Conservation (phyloP, 2,329 filamentous ascomycete genomes). For the Biscogniauxia mediterranea region DNA sequence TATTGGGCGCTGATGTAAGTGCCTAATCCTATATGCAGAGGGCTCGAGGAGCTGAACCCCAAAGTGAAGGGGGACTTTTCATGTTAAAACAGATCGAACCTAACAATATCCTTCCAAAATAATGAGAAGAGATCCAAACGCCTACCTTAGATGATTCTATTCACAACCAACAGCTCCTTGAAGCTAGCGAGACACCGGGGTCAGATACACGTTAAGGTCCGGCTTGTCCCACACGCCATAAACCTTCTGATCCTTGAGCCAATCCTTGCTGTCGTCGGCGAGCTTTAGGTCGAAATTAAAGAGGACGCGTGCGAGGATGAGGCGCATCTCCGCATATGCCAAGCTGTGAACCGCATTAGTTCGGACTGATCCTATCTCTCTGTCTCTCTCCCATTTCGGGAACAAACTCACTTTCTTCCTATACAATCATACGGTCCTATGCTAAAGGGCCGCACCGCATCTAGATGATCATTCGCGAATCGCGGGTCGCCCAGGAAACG, state of each 20-base stretch:
- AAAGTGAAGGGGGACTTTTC: too few species aligned
- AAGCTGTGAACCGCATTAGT: conserved; percentile 34
- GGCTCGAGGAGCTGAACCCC: too few species aligned
- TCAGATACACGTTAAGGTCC: conserved; percentile 32
- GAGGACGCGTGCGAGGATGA: conserved; percentile 46
- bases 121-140: too few species aligned
- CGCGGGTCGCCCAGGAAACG: conserved; percentile 42
- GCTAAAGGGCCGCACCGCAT: conserved; percentile 47
- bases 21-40: too few species aligned
- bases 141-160: not conserved
- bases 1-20: too few species aligned
- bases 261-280: conserved; percentile 35
- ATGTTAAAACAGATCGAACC: too few species aligned
- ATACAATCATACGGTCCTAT: conserved; percentile 50
- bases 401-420: conserved; percentile 43
- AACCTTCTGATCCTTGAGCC: conserved; percentile 39
- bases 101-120: too few species aligned
- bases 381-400: not conserved
- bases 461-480: conserved; percentile 42
- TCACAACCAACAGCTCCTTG: not conserved
- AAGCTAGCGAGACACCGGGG: not conserved
- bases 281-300: conserved; percentile 49
- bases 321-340: conserved; percentile 49
- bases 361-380: not conserved
- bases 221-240: conserved; percentile 42